phyloP scores from a whole-genome alignment of 495 filamentous ascomycete genomes.

The Podospora bellae-mahoneyi region DNA sequence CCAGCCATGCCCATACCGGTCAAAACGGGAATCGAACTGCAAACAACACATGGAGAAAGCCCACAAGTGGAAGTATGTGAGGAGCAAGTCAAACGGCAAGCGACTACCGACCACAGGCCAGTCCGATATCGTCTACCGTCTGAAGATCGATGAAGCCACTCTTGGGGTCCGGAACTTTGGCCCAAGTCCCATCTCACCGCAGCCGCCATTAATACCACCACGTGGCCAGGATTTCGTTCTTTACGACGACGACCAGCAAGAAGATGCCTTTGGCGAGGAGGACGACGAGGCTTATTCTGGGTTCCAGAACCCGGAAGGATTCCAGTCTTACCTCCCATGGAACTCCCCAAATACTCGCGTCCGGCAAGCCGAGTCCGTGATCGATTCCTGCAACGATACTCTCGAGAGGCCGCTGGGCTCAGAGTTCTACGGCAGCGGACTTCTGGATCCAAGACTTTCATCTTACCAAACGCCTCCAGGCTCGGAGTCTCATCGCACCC shows the following conservation, averaged over 20 bases:
- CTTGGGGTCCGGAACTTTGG: conserved; percentile 1
- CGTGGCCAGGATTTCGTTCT: conserved; percentile 26
- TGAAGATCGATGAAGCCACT: conserved; percentile 9
- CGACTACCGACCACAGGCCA: conserved; percentile 6
- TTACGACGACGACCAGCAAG: conserved; percentile 16
- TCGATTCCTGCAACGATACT: conserved; percentile 29
- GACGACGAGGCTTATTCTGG: conserved; percentile 21
- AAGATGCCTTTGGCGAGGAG: conserved; percentile 22
- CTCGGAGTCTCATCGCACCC: conserved; percentile 2
- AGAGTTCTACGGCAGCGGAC: conserved; percentile 1
- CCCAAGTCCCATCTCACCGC: conserved; percentile 3
- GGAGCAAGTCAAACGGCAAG: conserved; percentile 77
- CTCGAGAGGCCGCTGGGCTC: conserved; percentile 7
- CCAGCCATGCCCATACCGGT: conserved; percentile 80
- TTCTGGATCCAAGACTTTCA: conserved; percentile 23
- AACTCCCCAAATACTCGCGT: conserved; percentile 32
- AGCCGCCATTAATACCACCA: conserved; percentile 7
- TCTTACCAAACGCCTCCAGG: conserved; percentile 7
- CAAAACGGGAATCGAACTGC: conserved; percentile 94
- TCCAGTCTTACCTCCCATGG: conserved; percentile 34
- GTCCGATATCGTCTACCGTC: conserved; percentile 2
- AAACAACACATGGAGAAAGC: conserved; percentile 99
- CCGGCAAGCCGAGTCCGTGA: conserved; percentile 28
- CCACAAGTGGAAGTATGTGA: conserved; percentile 81
- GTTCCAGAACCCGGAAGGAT: conserved; percentile 13